Evolutionary conservation across 495 filamentous ascomycete genomes (phyloP).

Genomic region (Chaetomium fimeti): DNA sequence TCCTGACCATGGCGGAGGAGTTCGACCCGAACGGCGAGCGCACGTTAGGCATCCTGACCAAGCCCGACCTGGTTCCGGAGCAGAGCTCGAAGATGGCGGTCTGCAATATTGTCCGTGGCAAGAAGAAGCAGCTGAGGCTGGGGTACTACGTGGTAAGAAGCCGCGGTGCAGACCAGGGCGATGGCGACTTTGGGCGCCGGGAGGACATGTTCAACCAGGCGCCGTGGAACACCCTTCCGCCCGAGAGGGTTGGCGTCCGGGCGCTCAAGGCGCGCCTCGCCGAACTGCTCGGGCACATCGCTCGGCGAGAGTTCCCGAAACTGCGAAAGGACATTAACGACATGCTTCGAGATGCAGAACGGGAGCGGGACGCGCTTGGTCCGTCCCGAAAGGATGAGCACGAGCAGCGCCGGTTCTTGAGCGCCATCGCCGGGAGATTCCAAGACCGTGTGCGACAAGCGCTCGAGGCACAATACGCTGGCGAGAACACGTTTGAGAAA

Average conservation of each 20-base stretch:
- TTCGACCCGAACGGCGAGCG: slow-evolving; percentile 50
- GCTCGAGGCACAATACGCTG: slow-evolving; percentile 44
- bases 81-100: slow-evolving; percentile 44
- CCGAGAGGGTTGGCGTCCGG: slow-evolving; percentile 50
- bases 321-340: slow-evolving; percentile 45
- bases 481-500: slow-evolving; percentile 40
- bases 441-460: slow-evolving; percentile 42
- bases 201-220: slow-evolving; percentile 35
- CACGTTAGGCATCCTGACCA: slow-evolving; percentile 61
- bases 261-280: slow-evolving; percentile 46
- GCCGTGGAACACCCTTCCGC: slow-evolving; percentile 46
- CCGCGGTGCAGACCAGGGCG: slow-evolving; percentile 38
- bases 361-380: slow-evolving; percentile 44
- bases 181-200: slow-evolving; percentile 20
- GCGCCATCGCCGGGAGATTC: slow-evolving; percentile 43
- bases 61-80: slow-evolving; percentile 58
- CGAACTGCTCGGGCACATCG: slow-evolving; percentile 44
- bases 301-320: slow-evolving; percentile 49
- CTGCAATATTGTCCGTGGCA: slow-evolving; percentile 47
- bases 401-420: slow-evolving; percentile 47
- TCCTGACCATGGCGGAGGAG: slow-evolving; percentile 54
- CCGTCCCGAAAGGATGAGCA: slow-evolving; percentile 40
- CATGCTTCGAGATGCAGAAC: slow-evolving; percentile 36
- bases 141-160: slow-evolving; percentile 61
- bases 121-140: slow-evolving; percentile 43